A percentile compares a stretch with the other conserved stretches of the same genome.
Evolutionary conservation across 495 filamentous ascomycete species (phyloP).

Genomic region (Podospora comata): DNA sequence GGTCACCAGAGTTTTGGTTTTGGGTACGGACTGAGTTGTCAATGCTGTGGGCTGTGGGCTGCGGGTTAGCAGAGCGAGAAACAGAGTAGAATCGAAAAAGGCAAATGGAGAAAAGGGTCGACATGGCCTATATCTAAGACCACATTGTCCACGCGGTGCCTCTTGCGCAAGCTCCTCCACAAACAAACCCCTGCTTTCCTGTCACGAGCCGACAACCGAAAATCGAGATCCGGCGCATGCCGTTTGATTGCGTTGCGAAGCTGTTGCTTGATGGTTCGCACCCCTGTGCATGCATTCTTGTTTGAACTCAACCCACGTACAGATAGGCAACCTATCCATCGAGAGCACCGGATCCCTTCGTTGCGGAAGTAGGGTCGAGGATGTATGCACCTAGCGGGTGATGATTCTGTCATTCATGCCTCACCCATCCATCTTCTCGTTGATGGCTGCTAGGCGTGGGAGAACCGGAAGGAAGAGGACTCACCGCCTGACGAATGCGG

Average conservation of each 20-base stretch:
- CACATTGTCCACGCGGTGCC: slow-evolving; percentile 17
- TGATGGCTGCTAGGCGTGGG: slow-evolving; percentile 12
- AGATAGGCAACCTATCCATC: neutral
- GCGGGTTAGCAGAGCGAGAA: slow-evolving; percentile 13
- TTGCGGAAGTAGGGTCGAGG: neutral
- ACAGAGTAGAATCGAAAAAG: slow-evolving; percentile 9
- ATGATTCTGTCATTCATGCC: slow-evolving; percentile 3
- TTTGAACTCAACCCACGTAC: neutral
- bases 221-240: slow-evolving; percentile 4
- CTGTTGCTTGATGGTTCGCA: slow-evolving; percentile 6
- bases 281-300: neutral
- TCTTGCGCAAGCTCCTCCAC: slow-evolving; percentile 14
- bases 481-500: slow-evolving; percentile 18
- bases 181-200: slow-evolving; percentile 8
- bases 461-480: neutral
- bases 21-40: slow-evolving; percentile 20
- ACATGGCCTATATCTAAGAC: slow-evolving; percentile 20
- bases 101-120: slow-evolving; percentile 14
- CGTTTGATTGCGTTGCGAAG: neutral
- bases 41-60: slow-evolving; percentile 9
- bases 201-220: neutral
- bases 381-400: neutral
- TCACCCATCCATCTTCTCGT: slow-evolving; percentile 12
- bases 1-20: slow-evolving; percentile 9
- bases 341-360: neutral